phyloP scores from a whole-genome alignment of 139 green algal genomes.

The Tetradesmus obliquus region DNA sequence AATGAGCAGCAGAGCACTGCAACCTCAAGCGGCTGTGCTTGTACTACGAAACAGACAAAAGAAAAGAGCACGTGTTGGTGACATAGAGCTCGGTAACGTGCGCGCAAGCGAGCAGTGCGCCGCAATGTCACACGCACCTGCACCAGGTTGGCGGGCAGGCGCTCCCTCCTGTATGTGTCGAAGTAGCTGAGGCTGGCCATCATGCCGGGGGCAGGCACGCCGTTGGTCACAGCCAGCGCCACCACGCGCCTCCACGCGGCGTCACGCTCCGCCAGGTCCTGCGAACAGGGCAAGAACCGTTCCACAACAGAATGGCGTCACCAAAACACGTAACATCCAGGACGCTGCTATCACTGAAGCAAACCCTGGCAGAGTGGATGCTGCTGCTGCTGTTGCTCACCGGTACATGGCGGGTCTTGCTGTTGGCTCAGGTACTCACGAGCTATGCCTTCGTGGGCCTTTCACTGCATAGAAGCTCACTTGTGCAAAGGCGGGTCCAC shows the following conservation, averaged over 20 bases:
- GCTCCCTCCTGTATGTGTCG: conserved; percentile 93
- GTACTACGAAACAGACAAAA: too few relatives aligned
- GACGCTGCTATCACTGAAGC: too few relatives aligned
- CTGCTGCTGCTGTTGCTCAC: too few relatives aligned
- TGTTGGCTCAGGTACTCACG: too few relatives aligned
- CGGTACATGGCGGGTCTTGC: too few relatives aligned
- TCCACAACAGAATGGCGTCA: background rate
- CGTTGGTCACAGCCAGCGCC: conserved; percentile 64
- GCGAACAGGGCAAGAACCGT: background rate
- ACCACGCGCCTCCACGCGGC: conserved; percentile 92
- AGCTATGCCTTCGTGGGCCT: too few relatives aligned
- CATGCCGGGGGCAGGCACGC: conserved; percentile 74
- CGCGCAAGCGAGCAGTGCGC: background rate
- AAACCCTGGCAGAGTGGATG: too few relatives aligned
- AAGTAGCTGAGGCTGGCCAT: conserved; percentile 95
- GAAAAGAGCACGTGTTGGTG: too few relatives aligned
- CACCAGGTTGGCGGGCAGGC: conserved; percentile 97
- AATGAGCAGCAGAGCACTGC: too few relatives aligned
- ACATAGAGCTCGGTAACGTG: background rate
- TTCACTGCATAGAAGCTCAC: too few relatives aligned
- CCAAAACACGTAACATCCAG: background rate
- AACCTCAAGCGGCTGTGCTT: too few relatives aligned
- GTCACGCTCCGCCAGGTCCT: conserved; percentile 81
- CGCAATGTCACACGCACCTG: conserved; percentile 55
- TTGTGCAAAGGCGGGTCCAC: too few relatives aligned